Evolutionary conservation across 2,329 filamentous ascomycete species (phyloP), one percentile per base, ranked within the genome.

Genomic region (Diplodia sapinea): DNA sequence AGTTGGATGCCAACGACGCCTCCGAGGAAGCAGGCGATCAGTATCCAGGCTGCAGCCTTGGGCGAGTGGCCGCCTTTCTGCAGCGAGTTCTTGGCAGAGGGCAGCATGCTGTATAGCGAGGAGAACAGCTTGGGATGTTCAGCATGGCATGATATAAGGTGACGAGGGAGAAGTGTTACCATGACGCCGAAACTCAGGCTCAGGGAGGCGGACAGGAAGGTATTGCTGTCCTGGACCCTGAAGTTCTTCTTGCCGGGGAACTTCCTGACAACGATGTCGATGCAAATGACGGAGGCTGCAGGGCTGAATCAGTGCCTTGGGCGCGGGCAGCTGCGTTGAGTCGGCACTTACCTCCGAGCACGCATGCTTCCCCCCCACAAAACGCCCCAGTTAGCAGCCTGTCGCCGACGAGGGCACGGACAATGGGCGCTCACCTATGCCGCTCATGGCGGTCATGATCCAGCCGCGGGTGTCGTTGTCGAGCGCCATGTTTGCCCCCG

Each of bases 161-260:
- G 70, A 52, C 31, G 40, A 64, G 13, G 11, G 29, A 12, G 15
- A 17, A 50, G 12, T 52, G 29, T 1, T 38, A 97, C 94, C 93
- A 99, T 96, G 55, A 98, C 94, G 52, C 95, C 94, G 72, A 97
- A 97, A 77, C 93, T 97, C 71, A 99, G 81, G 79, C 94, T 97
- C 69, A 98, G 81, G 0, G 94, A 97, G 26, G 89, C 88, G 0
- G 94, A 94, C 4, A 97, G 84, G 77, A 99, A 99, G 26, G 84
- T 84, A 81, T 92, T 94, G 80, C 92, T 97, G 70, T 96, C 91
- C 75, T 96, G 88, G 72, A 99, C 96, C 73, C 88, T 87, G 78
- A 98, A 99, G 76, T 89, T 85, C 73, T 85, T 87, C 79, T 90
- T 88, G 64, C 90, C 87, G 3, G 92, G 91, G 61, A 97, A 82